Percentiles rank a stretch among this genome's conserved stretches.
Evolutionary conservation across 192 early-diverging fungal species (phyloP).

Genomic region (Diversispora epigaea): DNA sequence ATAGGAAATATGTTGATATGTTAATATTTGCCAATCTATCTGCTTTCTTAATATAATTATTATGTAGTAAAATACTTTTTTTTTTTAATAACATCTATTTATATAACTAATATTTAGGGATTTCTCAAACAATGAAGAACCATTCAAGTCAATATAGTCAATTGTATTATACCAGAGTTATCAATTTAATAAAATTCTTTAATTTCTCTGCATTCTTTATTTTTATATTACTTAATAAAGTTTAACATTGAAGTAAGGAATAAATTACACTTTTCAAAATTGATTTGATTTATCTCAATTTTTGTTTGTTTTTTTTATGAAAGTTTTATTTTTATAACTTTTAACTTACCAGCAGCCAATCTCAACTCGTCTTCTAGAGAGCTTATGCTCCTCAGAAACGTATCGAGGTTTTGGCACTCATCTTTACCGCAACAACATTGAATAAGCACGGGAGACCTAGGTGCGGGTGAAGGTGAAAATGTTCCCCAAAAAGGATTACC

Average conservation of each 20-base stretch:
- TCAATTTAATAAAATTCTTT: too few relatives aligned
- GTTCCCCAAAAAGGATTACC: conserved; percentile 13
- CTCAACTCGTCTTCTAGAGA: conserved; percentile 43
- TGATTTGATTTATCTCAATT: too few relatives aligned
- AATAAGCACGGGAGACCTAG: conserved; percentile 16
- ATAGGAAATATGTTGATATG: background rate
- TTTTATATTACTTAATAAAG: too few relatives aligned
- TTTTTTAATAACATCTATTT: background rate
- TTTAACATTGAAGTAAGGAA: too few relatives aligned
- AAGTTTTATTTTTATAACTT: background rate
- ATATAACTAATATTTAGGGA: too few relatives aligned
- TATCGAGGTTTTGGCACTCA: conserved; percentile 20
- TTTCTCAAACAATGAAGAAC: too few relatives aligned
- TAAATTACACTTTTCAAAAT: too few relatives aligned
- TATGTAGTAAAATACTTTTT: background rate
- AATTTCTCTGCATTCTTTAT: too few relatives aligned
- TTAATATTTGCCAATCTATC: background rate
- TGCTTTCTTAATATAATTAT: background rate
- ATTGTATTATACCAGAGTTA: too few relatives aligned
- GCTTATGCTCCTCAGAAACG: conserved; percentile 7
- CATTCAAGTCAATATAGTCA: too few relatives aligned
- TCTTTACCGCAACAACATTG: conserved; percentile 37
- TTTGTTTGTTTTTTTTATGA: background rate
- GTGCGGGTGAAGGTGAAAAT: conserved; percentile 9
- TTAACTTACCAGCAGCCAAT: conserved; percentile 44